A percentile compares a stretch with the other conserved stretches of the same genome.
phyloP scores from a whole-genome alignment of 371 early-diverging fungal species.

The Coemansia sp. region DNA sequence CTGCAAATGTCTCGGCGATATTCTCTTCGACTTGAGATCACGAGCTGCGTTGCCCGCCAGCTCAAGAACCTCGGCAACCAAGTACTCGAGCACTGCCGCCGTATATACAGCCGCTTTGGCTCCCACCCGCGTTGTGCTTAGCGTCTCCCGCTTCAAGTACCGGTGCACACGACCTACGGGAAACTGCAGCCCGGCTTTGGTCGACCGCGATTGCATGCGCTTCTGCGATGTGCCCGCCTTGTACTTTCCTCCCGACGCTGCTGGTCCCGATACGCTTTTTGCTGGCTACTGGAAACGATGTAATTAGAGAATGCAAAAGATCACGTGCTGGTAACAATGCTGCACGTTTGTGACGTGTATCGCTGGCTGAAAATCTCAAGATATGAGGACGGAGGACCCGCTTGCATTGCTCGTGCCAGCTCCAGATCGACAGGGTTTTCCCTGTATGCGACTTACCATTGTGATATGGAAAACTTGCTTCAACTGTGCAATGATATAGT shows the following conservation, averaged over 20 bases:
- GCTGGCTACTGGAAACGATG: slow-evolving; percentile 31
- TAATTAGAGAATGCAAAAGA: background rate
- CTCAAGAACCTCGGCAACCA: slow-evolving; percentile 88
- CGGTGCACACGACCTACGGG: slow-evolving; percentile 90
- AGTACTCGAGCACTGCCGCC: slow-evolving; percentile 87
- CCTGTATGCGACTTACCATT: slow-evolving; percentile 6
- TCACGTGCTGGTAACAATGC: background rate
- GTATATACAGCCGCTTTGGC: slow-evolving; percentile 90
- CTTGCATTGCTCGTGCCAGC: no score
- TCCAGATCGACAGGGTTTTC: background rate
- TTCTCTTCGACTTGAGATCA: slow-evolving; percentile 86
- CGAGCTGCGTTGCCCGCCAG: slow-evolving; percentile 89
- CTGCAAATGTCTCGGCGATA: slow-evolving; percentile 86
- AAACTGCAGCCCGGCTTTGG: slow-evolving; percentile 60
- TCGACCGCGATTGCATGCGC: slow-evolving; percentile 50
- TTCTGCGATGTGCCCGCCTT: slow-evolving; percentile 38
- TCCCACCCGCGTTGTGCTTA: slow-evolving; percentile 79
- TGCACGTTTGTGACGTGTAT: background rate
- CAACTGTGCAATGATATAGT: background rate
- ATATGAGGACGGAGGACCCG: background rate
- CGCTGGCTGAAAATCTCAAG: background rate
- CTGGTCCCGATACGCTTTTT: slow-evolving; percentile 46
- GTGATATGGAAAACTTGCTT: background rate
- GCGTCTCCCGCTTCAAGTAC: slow-evolving; percentile 76
- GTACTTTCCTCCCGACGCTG: slow-evolving; percentile 45